Evolutionary conservation across 2,329 filamentous ascomycete genomes (phyloP).

Genomic region (Pyrenochaeta sp.): DNA sequence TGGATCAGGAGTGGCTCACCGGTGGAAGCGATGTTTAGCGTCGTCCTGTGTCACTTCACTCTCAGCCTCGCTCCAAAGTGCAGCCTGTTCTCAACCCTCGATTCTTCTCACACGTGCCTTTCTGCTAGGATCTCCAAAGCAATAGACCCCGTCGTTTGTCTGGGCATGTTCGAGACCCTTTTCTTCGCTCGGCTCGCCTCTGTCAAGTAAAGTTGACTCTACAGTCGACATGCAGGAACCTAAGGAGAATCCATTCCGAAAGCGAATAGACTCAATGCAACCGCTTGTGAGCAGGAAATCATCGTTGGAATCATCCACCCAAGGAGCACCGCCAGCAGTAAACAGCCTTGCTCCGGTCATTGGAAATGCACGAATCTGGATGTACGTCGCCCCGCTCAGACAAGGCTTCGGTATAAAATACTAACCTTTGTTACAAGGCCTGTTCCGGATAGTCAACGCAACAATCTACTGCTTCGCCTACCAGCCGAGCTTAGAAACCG

Average conservation of each 20-base stretch:
- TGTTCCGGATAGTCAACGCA: background rate
- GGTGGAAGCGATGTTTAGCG: background rate
- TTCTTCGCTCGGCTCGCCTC: background rate
- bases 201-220: background rate
- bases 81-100: background rate
- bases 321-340: background rate
- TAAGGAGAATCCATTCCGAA: background rate
- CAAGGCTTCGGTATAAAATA: background rate
- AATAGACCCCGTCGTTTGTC: background rate
- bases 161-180: background rate
- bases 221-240: background rate
- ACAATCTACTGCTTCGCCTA: conserved; percentile 10
- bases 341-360: background rate
- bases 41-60: background rate
- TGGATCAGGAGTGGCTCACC: background rate
- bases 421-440: background rate
- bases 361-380: background rate
- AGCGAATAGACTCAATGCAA: background rate
- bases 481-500: conserved; percentile 10
- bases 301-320: background rate
- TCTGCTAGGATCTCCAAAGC: background rate
- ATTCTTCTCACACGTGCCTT: background rate
- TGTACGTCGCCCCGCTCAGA: background rate
- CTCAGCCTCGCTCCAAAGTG: background rate
- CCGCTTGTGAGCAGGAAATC: background rate